phyloP scores from a whole-genome alignment of 2,329 filamentous ascomycete species.

The Aspergillus sp. region DNA sequence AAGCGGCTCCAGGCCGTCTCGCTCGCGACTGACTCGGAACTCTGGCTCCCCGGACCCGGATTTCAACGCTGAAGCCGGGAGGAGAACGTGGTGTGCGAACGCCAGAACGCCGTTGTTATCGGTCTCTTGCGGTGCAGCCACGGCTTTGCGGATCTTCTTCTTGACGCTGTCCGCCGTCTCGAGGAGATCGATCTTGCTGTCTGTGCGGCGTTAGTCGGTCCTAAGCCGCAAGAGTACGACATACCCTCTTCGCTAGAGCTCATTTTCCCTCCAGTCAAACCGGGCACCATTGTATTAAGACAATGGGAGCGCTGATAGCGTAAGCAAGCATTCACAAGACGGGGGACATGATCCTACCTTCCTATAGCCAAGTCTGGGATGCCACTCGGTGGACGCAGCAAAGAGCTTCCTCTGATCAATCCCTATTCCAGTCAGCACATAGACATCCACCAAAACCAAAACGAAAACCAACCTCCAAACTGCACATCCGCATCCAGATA shows the following conservation, averaged over 20 bases:
- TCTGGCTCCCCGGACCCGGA: slow-evolving; percentile 39
- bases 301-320: slow-evolving; percentile 52
- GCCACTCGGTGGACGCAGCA: slow-evolving; percentile 62
- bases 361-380: slow-evolving; percentile 78
- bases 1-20: slow-evolving; percentile 60
- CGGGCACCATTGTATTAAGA: slow-evolving; percentile 84
- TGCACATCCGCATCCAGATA: slow-evolving; percentile 81
- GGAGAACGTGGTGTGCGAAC: slow-evolving; percentile 77
- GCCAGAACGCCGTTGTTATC: slow-evolving; percentile 81
- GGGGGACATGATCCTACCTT: slow-evolving; percentile 34
- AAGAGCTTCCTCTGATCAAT: slow-evolving; percentile 23
- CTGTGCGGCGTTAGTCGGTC: slow-evolving; percentile 11
- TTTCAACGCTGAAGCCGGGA: slow-evolving; percentile 50
- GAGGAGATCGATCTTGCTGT: slow-evolving; percentile 71
- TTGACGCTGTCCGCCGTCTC: slow-evolving; percentile 64
- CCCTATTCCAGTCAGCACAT: slow-evolving; percentile 44
- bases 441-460: too few species aligned
- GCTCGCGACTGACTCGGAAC: slow-evolving; percentile 59
- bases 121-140: slow-evolving; percentile 62
- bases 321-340: slow-evolving; percentile 15
- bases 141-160: slow-evolving; percentile 80
- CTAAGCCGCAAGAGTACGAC: background rate
- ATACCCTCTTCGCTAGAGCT: slow-evolving; percentile 52
- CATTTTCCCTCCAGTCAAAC: slow-evolving; percentile 79
- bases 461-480: slow-evolving; percentile 77